phyloP scores from a whole-genome alignment of 768 basidiomycete species.

The Gloeophyllum trabeum region DNA sequence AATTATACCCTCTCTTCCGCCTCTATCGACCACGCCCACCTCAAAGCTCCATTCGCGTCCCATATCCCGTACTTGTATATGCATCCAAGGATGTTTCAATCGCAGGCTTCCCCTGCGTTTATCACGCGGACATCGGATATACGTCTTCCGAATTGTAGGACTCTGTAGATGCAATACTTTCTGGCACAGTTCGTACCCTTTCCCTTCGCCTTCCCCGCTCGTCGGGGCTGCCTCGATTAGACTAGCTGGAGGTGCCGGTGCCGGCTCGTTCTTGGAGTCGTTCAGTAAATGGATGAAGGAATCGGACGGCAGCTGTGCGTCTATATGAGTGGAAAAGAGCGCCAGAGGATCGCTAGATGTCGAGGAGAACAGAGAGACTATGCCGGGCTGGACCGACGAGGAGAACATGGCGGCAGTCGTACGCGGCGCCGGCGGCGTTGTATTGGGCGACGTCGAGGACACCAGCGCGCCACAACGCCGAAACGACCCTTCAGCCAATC shows the following conservation, averaged over 20 bases:
- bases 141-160: constrained; percentile 58
- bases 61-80: constrained; percentile 63
- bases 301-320: constrained; percentile 42
- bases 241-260: constrained; percentile 31
- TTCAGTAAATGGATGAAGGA: constrained; percentile 56
- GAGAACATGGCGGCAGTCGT: constrained; percentile 59
- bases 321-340: constrained; percentile 38
- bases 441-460: too few relatives aligned
- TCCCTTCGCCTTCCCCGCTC: constrained; percentile 15
- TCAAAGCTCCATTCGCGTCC: constrained; percentile 66
- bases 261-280: constrained; percentile 39
- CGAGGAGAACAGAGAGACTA: constrained; percentile 69
- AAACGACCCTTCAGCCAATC: too few relatives aligned
- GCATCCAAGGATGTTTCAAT: constrained; percentile 62
- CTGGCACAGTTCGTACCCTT: constrained; percentile 34
- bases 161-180: constrained; percentile 75
- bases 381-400: constrained; percentile 43
- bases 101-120: constrained; percentile 28
- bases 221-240: constrained; percentile 31
- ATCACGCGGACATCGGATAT: constrained; percentile 45
- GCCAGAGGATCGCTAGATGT: constrained; percentile 50
- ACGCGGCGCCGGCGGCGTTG: too few relatives aligned
- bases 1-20: constrained; percentile 44
- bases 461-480: too few relatives aligned
- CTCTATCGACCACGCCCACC: constrained; percentile 58